phyloP scores from a whole-genome alignment of 768 basidiomycete genomes.

The Tulasnella sp. region DNA sequence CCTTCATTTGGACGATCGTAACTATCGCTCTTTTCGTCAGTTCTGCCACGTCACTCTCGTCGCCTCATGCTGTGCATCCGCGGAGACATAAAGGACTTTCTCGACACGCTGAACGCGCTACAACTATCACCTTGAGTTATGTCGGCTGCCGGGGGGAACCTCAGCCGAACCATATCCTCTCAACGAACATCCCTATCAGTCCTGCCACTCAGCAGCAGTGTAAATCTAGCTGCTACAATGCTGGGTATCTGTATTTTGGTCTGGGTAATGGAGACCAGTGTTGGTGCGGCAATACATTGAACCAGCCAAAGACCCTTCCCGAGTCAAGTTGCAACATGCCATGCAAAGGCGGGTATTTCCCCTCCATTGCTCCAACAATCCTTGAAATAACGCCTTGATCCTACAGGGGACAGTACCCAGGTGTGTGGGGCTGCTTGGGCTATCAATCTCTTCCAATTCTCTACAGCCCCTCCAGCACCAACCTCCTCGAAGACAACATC shows the following conservation, averaged over 20 bases:
- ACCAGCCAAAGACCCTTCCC: background rate
- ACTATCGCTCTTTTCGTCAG: too few relatives aligned
- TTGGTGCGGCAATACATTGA: slow-evolving; percentile 13
- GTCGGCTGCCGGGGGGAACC: background rate
- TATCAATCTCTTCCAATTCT: background rate
- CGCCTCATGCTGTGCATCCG: too few relatives aligned
- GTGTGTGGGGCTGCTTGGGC: background rate
- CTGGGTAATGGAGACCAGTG: slow-evolving; percentile 12
- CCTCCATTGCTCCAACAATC: background rate
- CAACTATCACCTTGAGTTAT: too few relatives aligned
- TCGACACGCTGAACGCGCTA: too few relatives aligned
- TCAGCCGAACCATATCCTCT: background rate
- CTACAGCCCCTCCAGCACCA: background rate
- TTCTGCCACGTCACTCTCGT: too few relatives aligned
- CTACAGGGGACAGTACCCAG: background rate
- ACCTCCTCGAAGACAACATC: background rate
- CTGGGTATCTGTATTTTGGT: slow-evolving; percentile 11
- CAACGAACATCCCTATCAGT: background rate
- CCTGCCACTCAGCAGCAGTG: background rate
- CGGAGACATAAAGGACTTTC: too few relatives aligned
- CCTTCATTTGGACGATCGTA: too few relatives aligned
- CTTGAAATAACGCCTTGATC: too few relatives aligned
- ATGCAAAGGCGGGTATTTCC: slow-evolving; percentile 1
- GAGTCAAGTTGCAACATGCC: slow-evolving; percentile 10
- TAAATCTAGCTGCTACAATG: background rate